Base-by-base conservation (phyloP, 257 asterid species). In the Plantago major region DNA sequence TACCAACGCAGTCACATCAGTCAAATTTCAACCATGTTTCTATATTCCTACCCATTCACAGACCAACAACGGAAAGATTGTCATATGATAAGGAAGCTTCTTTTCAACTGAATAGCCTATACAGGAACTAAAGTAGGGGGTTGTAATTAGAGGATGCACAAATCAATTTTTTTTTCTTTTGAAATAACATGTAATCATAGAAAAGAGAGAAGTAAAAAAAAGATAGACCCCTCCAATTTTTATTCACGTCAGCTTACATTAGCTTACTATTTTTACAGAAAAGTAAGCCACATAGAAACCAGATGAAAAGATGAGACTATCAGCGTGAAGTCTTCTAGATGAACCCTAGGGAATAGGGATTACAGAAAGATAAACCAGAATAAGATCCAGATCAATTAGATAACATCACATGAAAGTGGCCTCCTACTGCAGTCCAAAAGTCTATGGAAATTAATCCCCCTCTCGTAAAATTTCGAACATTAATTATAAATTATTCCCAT, bases 11-110 rank as follows among this genome's bases (percentile, higher is more conserved):
- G 14, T 26, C 26, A 17, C 49, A 63, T 14, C 54, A 37, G 43
- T 50, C 59, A 50, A 54, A 63, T 38, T 63, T 63, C 16, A 40
- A 16, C 11, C 12, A 17, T 38, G 58, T 46, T 15, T 40, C 28
- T 49, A 14, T 43, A 49, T 22, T 43, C 37, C 13, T 62, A 30
- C 33, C 15, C 7, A 49, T 33, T 45, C 8, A 30, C 7, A 62
- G 30, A 33, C 26, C 49, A 48, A 13, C 12, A 15, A 47, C 37
- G 46, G 40, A 30, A 9, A 56, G 10, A 33, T 46, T 10, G 45
- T 22, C 30, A 33, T 48, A 12, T n/a, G 16, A 62, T 7, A 62
- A 11, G 17, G 22, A 62, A 48, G 45, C 42, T 49, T 22, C 12
- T 45, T 28, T 26, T 48, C 38, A 18, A 3, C 9, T 16, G 11